Evolutionary conservation across 2,329 filamentous ascomycete genomes (phyloP).

Genomic region (Cadophora malorum): DNA sequence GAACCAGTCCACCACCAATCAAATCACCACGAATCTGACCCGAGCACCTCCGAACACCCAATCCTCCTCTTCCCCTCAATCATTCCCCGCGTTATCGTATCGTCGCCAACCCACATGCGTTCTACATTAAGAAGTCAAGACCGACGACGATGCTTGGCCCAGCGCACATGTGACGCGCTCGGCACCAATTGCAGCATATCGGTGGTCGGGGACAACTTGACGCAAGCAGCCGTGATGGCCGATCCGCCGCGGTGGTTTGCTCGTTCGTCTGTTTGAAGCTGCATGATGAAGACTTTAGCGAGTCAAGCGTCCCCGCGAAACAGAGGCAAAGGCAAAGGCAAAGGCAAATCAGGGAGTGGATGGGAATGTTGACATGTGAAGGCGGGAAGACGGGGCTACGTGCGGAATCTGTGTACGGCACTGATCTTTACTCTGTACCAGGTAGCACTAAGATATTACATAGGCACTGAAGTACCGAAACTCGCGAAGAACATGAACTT

Average conservation of each 20-base stretch:
- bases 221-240: background rate
- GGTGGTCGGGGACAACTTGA: background rate
- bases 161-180: background rate
- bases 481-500: background rate
- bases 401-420: background rate
- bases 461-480: background rate
- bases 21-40: background rate
- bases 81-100: background rate
- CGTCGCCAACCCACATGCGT: background rate
- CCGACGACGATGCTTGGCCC: background rate
- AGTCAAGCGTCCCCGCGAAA: background rate
- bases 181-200: background rate
- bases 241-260: background rate
- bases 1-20: background rate
- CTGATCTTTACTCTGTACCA: too few species aligned
- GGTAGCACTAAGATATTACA: background rate
- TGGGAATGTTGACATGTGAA: slow-evolving; percentile 2
- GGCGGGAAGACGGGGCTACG: background rate
- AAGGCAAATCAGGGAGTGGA: background rate
- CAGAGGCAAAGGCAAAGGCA: too few species aligned
- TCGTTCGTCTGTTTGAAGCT: background rate
- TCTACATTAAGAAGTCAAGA: background rate
- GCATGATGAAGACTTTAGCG: background rate
- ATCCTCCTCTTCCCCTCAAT: background rate
- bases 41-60: background rate